phyloP scores from a whole-genome alignment of 2,329 filamentous ascomycete species.

The Parascedosporium putredinis region DNA sequence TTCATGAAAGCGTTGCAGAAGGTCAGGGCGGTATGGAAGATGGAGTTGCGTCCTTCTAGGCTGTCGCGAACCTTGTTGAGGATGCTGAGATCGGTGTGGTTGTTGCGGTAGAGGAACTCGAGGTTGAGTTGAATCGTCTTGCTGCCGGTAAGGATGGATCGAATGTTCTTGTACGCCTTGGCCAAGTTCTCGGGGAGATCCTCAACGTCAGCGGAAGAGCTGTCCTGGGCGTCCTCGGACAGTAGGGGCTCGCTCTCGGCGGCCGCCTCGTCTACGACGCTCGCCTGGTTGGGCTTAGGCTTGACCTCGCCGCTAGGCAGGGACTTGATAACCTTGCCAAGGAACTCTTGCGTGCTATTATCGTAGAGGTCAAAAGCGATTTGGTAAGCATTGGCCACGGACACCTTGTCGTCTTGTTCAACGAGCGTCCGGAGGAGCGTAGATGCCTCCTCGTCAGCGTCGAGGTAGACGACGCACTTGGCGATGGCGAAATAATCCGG shows the following conservation, averaged over 20 bases:
- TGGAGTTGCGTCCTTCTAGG: conserved; percentile 89
- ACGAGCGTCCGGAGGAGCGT: conserved; percentile 76
- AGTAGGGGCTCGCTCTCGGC: conserved; percentile 41
- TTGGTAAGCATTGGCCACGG: conserved; percentile 83
- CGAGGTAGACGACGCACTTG: conserved; percentile 92
- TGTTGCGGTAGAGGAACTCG: conserved; percentile 93
- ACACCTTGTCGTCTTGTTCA: conserved; percentile 64
- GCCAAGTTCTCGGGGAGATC: conserved; percentile 40
- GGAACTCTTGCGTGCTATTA: conserved; percentile 94
- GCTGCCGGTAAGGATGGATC: conserved; percentile 69
- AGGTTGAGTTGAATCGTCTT: conserved; percentile 92
- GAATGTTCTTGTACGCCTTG: conserved; percentile 52
- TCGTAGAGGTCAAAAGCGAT: conserved; percentile 98
- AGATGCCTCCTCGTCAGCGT: conserved; percentile 84
- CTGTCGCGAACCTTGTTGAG: conserved; percentile 95
- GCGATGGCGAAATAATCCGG: conserved; percentile 98
- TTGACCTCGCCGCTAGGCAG: conserved; percentile 47
- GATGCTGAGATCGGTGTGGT: conserved; percentile 83
- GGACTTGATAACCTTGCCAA: conserved; percentile 77
- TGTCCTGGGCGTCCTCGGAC: conserved; percentile 36
- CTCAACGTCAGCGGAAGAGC: conserved; percentile 38
- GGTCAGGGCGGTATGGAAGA: conserved; percentile 95
- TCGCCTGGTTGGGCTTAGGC: conserved; percentile 24
- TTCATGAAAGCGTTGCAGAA: conserved; percentile 99
- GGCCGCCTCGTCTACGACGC: conserved; percentile 21